phyloP scores from a whole-genome alignment of 257 asterid species.

The Salvia rosmarinus region DNA sequence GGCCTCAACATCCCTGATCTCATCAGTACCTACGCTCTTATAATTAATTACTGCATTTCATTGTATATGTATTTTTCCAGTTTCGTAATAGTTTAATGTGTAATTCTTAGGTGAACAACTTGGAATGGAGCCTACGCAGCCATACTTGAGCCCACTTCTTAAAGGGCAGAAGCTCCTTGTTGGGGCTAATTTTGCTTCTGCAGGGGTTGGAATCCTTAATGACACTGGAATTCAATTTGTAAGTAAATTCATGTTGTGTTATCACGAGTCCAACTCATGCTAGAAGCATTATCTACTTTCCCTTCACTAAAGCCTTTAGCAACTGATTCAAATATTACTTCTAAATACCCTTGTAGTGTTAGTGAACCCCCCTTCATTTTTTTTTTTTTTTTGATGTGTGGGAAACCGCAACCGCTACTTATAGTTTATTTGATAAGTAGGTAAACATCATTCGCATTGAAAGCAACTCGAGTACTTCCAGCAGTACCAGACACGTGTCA shows the following conservation, averaged over 20 bases:
- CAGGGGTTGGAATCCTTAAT: slow-evolving; percentile 88
- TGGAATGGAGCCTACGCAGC: slow-evolving; percentile 65
- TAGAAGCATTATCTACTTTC: slow-evolving; percentile 3
- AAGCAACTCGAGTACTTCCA: slow-evolving; percentile 67
- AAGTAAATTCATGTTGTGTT: slow-evolving; percentile 27
- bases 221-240: slow-evolving; percentile 95
- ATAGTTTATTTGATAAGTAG: slow-evolving; percentile 45
- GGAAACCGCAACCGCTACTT: too few relatives aligned
- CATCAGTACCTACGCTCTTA: slow-evolving; percentile 55
- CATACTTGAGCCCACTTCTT: slow-evolving; percentile 70
- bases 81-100: background rate
- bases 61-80: background rate
- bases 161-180: slow-evolving; percentile 61
- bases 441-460: slow-evolving; percentile 66
- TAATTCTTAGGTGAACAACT: slow-evolving; percentile 54
- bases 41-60: background rate
- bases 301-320: slow-evolving; percentile 5
- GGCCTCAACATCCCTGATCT: slow-evolving; percentile 89
- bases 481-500: slow-evolving; percentile 68
- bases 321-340: too few relatives aligned
- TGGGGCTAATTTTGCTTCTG: slow-evolving; percentile 96
- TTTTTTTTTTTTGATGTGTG: too few relatives aligned
- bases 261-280: background rate
- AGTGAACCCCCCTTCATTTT: too few relatives aligned
- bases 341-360: too few relatives aligned